phyloP scores from a whole-genome alignment of 495 filamentous ascomycete genomes.

The Aspergillus affinis region DNA sequence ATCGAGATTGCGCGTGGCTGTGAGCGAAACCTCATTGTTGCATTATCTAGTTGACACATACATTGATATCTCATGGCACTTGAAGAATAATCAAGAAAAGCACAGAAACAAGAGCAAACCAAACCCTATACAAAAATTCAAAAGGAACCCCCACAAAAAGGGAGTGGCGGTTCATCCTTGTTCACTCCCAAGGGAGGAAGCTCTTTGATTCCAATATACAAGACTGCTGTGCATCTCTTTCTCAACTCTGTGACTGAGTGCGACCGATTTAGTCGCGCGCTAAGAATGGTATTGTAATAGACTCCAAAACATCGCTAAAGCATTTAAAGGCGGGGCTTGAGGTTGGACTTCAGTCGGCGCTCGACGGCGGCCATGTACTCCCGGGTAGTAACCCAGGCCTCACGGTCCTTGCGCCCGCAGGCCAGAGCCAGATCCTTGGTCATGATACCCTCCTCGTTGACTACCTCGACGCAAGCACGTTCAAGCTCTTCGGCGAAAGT shows the following conservation, averaged over 20 bases:
- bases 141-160: neutral
- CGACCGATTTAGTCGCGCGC: neutral
- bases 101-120: neutral
- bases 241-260: slow-evolving; percentile 5
- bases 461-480: slow-evolving; percentile 90
- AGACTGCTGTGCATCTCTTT: neutral
- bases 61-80: neutral
- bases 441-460: slow-evolving; percentile 93
- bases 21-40: neutral
- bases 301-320: neutral
- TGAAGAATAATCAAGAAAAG: neutral
- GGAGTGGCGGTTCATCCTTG: neutral
- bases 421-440: slow-evolving; percentile 96
- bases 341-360: slow-evolving; percentile 68
- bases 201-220: neutral
- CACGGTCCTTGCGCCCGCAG: slow-evolving; percentile 78
- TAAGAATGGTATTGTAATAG: neutral
- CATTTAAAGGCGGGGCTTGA: slow-evolving; percentile 49
- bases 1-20: neutral
- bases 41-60: neutral
- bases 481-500: slow-evolving; percentile 89
- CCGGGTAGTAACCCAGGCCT: slow-evolving; percentile 82
- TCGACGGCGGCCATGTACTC: slow-evolving; percentile 91
- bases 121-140: neutral
- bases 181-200: neutral